phyloP scores from a whole-genome alignment of 257 asterid species.

The Penstemon davidsonii region DNA sequence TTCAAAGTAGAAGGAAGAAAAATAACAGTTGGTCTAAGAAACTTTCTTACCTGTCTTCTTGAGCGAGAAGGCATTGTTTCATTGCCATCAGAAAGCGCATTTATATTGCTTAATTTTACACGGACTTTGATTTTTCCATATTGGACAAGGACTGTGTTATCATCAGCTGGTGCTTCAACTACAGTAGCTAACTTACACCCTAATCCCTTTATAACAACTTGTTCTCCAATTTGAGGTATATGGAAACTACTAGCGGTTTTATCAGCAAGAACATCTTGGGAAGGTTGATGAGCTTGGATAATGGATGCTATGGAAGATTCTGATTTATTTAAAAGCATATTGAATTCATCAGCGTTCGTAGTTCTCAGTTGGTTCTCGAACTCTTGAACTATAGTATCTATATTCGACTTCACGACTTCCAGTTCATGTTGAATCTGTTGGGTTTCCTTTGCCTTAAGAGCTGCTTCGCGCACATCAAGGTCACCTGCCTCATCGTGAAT shows the following conservation, averaged over 20 bases:
- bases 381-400: constrained; percentile 55
- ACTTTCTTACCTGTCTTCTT: constrained; percentile 48
- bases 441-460: constrained; percentile 72
- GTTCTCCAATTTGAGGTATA: constrained; percentile 67
- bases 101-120: constrained; percentile 43
- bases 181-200: constrained; percentile 83
- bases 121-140: constrained; percentile 82
- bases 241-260: constrained; percentile 35
- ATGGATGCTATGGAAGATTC: constrained; percentile 67
- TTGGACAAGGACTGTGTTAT: constrained; percentile 73
- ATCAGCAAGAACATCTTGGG: constrained; percentile 35
- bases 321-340: constrained; percentile 59
- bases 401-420: constrained; percentile 50
- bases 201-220: constrained; percentile 58
- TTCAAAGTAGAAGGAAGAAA: neutral
- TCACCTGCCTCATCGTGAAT: constrained; percentile 67
- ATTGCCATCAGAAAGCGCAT: constrained; percentile 38
- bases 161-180: constrained; percentile 75
- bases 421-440: constrained; percentile 55
- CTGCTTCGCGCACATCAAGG: constrained; percentile 75
- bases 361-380: constrained; percentile 64
- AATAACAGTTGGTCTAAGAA: neutral
- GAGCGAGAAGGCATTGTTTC: constrained; percentile 37
- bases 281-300: constrained; percentile 59
- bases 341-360: constrained; percentile 43